These are phyloP conservation scores for Dactylorhiza incarnata DNA, from an alignment of 106 monocot species.

Conservation along the genomic window DNA sequence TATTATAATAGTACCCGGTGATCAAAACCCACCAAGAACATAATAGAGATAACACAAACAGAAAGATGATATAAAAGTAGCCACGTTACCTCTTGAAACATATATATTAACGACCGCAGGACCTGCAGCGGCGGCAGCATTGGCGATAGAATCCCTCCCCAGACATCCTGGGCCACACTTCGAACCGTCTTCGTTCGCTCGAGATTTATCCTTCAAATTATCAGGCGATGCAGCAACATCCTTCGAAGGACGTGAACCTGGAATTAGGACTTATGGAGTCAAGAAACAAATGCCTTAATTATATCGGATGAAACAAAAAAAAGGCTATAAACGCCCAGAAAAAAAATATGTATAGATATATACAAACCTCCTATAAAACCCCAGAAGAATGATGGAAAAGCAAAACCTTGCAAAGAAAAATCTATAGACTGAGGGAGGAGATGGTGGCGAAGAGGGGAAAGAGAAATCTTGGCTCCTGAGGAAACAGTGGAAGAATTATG, in stretches of 20 bases:
- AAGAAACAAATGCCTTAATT: not conserved
- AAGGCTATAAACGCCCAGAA: not conserved
- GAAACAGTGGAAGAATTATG: not conserved
- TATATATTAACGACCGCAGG: slow-evolving; percentile 88
- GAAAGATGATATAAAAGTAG: not conserved
- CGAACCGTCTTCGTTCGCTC: slow-evolving; percentile 14
- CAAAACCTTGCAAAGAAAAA: not conserved
- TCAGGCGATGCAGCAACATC: slow-evolving; percentile 5
- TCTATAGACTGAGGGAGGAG: slow-evolving; percentile 4
- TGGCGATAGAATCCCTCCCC: slow-evolving; percentile 54
- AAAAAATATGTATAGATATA: not conserved
- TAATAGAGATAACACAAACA: not conserved
- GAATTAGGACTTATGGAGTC: not conserved
- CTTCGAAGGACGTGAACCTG: slow-evolving; percentile 5
- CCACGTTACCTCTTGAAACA: slow-evolving; percentile 32
- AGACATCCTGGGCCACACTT: slow-evolving; percentile 43
- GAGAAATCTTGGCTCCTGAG: slow-evolving; percentile 8
- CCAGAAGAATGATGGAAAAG: slow-evolving; percentile 4
- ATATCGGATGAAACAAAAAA: not conserved
- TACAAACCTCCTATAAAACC: slow-evolving; percentile 9
- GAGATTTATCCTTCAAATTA: slow-evolving; percentile 11
- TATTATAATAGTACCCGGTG: not conserved
- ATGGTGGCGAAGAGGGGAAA: slow-evolving; percentile 19
- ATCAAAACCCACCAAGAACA: not conserved
- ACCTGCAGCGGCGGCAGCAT: slow-evolving; percentile 56